Base-by-base conservation (phyloP, 345 rosid genomes). In the Pistacia integerrima region DNA sequence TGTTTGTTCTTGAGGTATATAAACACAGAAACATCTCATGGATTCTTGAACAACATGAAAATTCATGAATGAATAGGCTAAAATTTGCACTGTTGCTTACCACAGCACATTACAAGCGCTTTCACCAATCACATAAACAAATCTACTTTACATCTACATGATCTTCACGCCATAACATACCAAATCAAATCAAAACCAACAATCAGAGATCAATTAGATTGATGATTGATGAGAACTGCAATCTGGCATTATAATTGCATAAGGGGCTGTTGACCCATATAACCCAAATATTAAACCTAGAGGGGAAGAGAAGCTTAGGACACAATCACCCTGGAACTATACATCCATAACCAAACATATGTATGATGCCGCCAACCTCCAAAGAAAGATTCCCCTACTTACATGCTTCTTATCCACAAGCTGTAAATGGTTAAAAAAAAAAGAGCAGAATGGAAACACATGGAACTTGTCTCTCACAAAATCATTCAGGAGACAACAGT, bases 241-340 rank as follows among this genome's bases (percentile, higher is more conserved):
- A 49, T 63, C 52, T 56, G 69, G 69, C 71, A 72, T 36, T 44
- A 60, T 78, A 74, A 79, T 65, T 25, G 71, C 80, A 59, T 54
- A 77, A 74, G 51, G 80, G 62, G 75, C 77, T 62, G 69, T 71
- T 60, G 33, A 70, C 64, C 78, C 55, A 63, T 75, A 75, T 70
- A 76, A 69, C 70, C 58, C 41, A 68, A 73, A 41, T 66, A 66
- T 54, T 64, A 61, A 16, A 48, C 60, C 77, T 25, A 74, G 64
- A 36, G 22, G 60, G 30, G 8, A 1, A 74, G 67, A 35, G 69
- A 22, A 61, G 41, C 56, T 48, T 70, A 67, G 75, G 28, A 78
- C 52, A 59, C 74, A 73, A 82, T 80, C 81, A 77, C 73, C 84
- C 36, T 38, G 72, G 51, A 75, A 77, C 82, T 86, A 80, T 84